These are phyloP conservation scores for Sextonia rubra DNA, from an alignment of 164 flowering plant species.

Conservation along the genomic window DNA sequence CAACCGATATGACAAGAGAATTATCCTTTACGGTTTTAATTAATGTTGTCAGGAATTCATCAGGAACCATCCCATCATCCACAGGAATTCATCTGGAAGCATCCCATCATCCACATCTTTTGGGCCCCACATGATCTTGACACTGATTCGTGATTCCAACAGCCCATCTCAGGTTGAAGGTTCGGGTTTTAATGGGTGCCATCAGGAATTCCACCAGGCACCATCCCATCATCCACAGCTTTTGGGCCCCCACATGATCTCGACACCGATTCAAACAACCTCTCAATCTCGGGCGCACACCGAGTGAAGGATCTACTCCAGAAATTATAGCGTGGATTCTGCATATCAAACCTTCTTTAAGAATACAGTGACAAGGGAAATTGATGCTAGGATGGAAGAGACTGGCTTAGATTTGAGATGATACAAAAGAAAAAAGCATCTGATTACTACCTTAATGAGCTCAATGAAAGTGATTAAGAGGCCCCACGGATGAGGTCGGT, in stretches of 20 bases:
- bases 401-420: background rate
- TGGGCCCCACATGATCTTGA: too few relatives aligned
- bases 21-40: too few relatives aligned
- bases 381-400: background rate
- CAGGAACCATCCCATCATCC: too few relatives aligned
- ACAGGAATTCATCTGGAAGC: too few relatives aligned
- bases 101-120: too few relatives aligned
- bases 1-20: too few relatives aligned
- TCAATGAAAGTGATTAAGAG: slow-evolving; percentile 92
- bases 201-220: too few relatives aligned
- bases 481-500: slow-evolving; percentile 99
- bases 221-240: slow-evolving; percentile 65
- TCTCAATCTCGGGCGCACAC: slow-evolving; percentile 93
- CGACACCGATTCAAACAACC: slow-evolving; percentile 83
- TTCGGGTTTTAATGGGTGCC: too few relatives aligned
- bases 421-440: background rate
- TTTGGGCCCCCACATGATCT: slow-evolving; percentile 90
- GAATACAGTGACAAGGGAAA: background rate
- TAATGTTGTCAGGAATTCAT: too few relatives aligned
- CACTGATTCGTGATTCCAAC: too few relatives aligned
- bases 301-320: slow-evolving; percentile 86
- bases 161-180: too few relatives aligned
- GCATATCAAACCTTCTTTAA: slow-evolving; percentile 7
- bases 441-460: slow-evolving; percentile 70
- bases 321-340: slow-evolving; percentile 94